Evolutionary conservation across 192 early-diverging fungal genomes (phyloP), one percentile per base, ranked within the genome.

Genomic region (Coemansia sp.): DNA sequence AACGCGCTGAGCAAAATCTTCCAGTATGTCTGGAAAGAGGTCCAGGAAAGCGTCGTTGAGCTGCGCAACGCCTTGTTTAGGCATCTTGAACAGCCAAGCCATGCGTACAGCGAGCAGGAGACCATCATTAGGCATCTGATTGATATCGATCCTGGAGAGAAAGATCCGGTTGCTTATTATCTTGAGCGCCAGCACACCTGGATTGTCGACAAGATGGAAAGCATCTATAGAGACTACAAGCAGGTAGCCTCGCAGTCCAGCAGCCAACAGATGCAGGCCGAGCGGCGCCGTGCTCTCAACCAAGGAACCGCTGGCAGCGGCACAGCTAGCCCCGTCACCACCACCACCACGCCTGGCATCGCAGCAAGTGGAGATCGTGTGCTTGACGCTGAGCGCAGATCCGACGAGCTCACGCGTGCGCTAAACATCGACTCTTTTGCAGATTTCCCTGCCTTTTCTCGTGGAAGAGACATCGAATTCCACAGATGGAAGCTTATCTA

Each of bases 1-100:
- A 72, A 63, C 25, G 84, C 77, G 60, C 71, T 77, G 63, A 85
- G 85, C 48, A 86, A 83, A 56, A 93, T 99, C 16, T 96, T 99
- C 85, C 94, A 95, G 61, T 90, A 92, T 63, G 93, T 99, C 34
- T 99, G 96, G 96, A 80, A 72, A 0, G 95, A 97, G 71, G 94
- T 96, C 9, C 90, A 92, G 48, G 85, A 88, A 31, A 93, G 94
- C 66, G 88, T 96, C 7, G 85, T 84, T 1, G 82, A 84, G 58
- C 69, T 95, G 18, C 81, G 89, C 49, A 83, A 86, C n/a, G 86
- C 89, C 9, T 76, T 99, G 64, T 89, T 92, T 37, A 83, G 84
- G 48, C 86, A 90, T 67, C 74, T 99, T 56, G 86, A 84, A 13
- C 90, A 94, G 61, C 85, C 89, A 12, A 90, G 87, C 84, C 77